phyloP scores from a whole-genome alignment of 2,329 filamentous ascomycete genomes.

The Ciborinia camelliae region DNA sequence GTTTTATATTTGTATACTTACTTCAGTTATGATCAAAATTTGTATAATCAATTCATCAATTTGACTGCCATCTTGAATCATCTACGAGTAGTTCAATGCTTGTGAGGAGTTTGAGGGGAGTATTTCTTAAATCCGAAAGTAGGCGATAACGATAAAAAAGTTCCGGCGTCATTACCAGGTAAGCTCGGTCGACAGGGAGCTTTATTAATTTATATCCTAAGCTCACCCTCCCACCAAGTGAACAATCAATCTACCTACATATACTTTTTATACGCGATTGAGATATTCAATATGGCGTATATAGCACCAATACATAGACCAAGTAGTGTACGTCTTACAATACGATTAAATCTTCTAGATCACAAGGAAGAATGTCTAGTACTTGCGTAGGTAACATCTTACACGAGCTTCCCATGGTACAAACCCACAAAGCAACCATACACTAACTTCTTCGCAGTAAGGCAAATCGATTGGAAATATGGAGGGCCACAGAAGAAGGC shows the following conservation, averaged over 20 bases:
- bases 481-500: slow-evolving; percentile 62
- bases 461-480: slow-evolving; percentile 82
- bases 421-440: slow-evolving; percentile 21
- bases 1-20: not conserved
- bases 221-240: not conserved
- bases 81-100: not conserved
- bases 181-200: slow-evolving; percentile 15
- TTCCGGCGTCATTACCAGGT: slow-evolving; percentile 13
- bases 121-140: slow-evolving; percentile 14
- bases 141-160: slow-evolving; percentile 21
- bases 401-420: not conserved
- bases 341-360: slow-evolving; percentile 74
- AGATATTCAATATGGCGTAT: slow-evolving; percentile 69
- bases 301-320: slow-evolving; percentile 89
- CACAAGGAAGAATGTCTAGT: slow-evolving; percentile 77
- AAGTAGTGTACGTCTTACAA: slow-evolving; percentile 84
- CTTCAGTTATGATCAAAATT: not conserved
- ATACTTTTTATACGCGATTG: not conserved
- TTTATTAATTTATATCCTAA: not conserved
- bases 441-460: slow-evolving; percentile 52
- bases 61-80: not conserved
- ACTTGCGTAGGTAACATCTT: slow-evolving; percentile 64
- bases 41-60: not conserved
- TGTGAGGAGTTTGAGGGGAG: not conserved
- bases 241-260: not conserved